Evolutionary conservation across 805 yeast genomes (phyloP).

Genomic region (Saccharomycopsis malanga): DNA sequence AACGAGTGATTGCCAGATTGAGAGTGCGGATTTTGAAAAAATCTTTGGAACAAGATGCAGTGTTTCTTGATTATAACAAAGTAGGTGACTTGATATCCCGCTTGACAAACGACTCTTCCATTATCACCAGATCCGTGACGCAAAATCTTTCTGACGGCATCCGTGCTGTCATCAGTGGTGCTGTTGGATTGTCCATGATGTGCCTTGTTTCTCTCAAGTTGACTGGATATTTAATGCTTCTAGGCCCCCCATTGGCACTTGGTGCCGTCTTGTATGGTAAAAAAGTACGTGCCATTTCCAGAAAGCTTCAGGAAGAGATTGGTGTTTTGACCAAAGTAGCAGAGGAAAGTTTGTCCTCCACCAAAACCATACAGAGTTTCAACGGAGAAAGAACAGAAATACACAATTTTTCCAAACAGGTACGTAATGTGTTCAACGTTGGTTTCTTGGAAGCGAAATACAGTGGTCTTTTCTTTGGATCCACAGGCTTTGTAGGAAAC

Average conservation of each 20-base stretch:
- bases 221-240: conserved; percentile 70
- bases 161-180: conserved; percentile 72
- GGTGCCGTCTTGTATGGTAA: conserved; percentile 82
- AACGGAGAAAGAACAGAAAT: conserved; percentile 80
- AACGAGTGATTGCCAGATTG: conserved; percentile 75
- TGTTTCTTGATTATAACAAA: conserved; percentile 81
- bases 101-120: conserved; percentile 79
- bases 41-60: conserved; percentile 77
- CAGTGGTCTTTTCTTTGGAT: conserved; percentile 68
- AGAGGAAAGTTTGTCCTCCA: conserved; percentile 82
- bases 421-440: conserved; percentile 54
- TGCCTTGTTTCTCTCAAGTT: conserved; percentile 74
- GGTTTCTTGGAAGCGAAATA: conserved; percentile 77
- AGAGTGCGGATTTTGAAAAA: conserved; percentile 71
- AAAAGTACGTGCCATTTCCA: conserved; percentile 64
- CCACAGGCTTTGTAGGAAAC: conserved; percentile 82
- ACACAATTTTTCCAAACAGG: conserved; percentile 63
- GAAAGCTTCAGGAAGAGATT: conserved; percentile 72
- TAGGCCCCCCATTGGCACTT: conserved; percentile 76
- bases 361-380: conserved; percentile 83
- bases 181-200: conserved; percentile 91
- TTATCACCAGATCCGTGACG: conserved; percentile 79
- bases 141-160: conserved; percentile 91
- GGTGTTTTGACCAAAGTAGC: conserved; percentile 85
- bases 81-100: conserved; percentile 91